phyloP scores from a whole-genome alignment of 2,329 filamentous ascomycete genomes.

The Lachnellula occidentalis region DNA sequence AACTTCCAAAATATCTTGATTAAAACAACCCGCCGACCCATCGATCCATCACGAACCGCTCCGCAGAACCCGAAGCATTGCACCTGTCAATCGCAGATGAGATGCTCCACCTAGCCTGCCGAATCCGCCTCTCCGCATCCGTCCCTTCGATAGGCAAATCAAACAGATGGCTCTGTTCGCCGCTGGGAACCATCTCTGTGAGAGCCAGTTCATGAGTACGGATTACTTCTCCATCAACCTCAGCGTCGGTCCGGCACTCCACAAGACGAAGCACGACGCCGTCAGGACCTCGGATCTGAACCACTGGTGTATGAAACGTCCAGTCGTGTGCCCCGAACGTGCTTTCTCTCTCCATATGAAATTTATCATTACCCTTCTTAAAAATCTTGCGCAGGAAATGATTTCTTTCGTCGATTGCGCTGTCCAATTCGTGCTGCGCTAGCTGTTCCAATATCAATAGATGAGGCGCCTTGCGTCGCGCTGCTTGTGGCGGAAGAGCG shows the following conservation, averaged over 20 bases:
- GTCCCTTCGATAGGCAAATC: slow-evolving; percentile 2
- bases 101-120: slow-evolving; percentile 3
- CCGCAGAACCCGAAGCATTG: slow-evolving; percentile 1
- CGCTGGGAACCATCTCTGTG: not conserved
- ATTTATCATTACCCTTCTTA: not conserved
- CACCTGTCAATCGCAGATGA: slow-evolving; percentile 6
- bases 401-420: slow-evolving; percentile 1
- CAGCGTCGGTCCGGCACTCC: not conserved
- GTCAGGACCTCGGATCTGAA: not conserved
- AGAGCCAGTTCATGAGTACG: not conserved
- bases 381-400: not conserved
- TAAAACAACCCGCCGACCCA: not conserved
- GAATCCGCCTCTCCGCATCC: slow-evolving; percentile 1
- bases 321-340: not conserved
- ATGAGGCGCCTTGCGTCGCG: not conserved
- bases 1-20: not conserved
- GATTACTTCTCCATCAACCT: not conserved
- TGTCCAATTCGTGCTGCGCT: slow-evolving; percentile 3
- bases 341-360: not conserved
- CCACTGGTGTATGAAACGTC: not conserved
- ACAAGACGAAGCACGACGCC: not conserved
- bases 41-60: slow-evolving; percentile 1
- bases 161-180: slow-evolving; percentile 1
- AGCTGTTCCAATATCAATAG: not conserved
- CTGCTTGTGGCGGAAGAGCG: not conserved